A percentile compares a stretch with the other conserved stretches of the same genome.
Conservation (phyloP, 164 flowering plant species). For the Cinnamomum micranthum region DNA sequence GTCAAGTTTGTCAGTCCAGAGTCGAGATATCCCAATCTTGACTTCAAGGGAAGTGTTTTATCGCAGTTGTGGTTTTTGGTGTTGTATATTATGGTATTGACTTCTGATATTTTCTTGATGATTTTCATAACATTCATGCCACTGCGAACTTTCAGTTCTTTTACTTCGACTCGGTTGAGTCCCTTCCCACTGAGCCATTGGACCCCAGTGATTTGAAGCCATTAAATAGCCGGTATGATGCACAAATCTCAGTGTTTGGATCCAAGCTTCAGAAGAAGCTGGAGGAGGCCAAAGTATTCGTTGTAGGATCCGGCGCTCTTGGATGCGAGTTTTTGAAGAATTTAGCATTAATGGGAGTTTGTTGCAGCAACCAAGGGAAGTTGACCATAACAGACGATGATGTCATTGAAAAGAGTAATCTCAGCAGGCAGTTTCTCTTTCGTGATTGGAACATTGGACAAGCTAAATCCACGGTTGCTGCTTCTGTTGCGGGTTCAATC, state of each 20-base stretch:
- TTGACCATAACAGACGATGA: constrained; percentile 85
- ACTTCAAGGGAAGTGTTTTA: too few relatives aligned
- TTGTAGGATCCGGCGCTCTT: constrained; percentile 89
- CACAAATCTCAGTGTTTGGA: constrained; percentile 88
- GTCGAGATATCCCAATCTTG: too few relatives aligned
- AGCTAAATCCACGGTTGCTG: constrained; percentile 92
- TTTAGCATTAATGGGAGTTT: constrained; percentile 78
- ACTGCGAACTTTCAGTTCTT: constrained; percentile 45
- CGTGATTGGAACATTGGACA: constrained; percentile 96
- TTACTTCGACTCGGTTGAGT: constrained; percentile 81
- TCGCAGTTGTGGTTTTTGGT: too few relatives aligned
- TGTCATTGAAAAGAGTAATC: constrained; percentile 92
- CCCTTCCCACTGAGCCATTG: constrained; percentile 64
- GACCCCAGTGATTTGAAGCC: constrained; percentile 61
- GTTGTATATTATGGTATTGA: neutral
- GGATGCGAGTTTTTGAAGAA: constrained; percentile 92
- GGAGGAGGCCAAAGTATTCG: constrained; percentile 64
- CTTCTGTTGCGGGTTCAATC: constrained; percentile 61
- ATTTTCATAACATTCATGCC: neutral
- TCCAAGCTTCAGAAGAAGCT: constrained; percentile 75
- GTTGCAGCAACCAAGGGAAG: constrained; percentile 58
- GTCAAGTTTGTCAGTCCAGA: too few relatives aligned
- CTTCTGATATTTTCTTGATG: neutral
- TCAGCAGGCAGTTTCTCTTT: constrained; percentile 85
- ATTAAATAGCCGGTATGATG: constrained; percentile 69